Evolutionary conservation across 495 filamentous ascomycete genomes (phyloP).

Genomic region (Apiosordaria backusii): DNA sequence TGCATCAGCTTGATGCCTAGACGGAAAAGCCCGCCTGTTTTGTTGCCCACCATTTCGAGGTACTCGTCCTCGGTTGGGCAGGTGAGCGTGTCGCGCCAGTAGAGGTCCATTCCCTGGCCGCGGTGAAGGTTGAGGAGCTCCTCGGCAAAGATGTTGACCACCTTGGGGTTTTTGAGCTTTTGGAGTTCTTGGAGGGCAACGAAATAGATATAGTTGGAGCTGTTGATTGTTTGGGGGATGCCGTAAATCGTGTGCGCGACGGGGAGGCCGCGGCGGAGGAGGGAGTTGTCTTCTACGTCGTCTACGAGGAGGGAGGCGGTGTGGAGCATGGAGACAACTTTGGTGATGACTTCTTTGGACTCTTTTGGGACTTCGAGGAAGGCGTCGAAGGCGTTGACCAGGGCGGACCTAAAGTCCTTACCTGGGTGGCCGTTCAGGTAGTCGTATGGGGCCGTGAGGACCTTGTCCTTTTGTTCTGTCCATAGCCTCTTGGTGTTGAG

Average conservation of each 20-base stretch:
- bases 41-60: conserved; percentile 97
- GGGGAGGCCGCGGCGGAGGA: conserved; percentile 81
- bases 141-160: conserved; percentile 76
- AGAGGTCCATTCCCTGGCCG: conserved; percentile 96
- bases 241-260: conserved; percentile 96
- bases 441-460: conserved; percentile 81
- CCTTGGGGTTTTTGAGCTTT: conserved; percentile 66
- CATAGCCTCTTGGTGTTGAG: conserved; percentile 47
- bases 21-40: conserved; percentile 93
- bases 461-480: conserved; percentile 69
- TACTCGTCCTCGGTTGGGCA: conserved; percentile 96
- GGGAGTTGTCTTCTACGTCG: conserved; percentile 82
- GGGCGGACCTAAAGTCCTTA: conserved; percentile 82
- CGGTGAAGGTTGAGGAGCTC: conserved; percentile 92
- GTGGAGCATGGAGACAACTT: conserved; percentile 89
- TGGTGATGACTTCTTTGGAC: conserved; percentile 76
- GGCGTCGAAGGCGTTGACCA: conserved; percentile 86
- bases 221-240: conserved; percentile 94
- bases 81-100: conserved; percentile 91
- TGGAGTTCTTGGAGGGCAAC: conserved; percentile 76
- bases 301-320: conserved; percentile 91
- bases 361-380: conserved; percentile 82
- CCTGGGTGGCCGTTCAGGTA: conserved; percentile 84
- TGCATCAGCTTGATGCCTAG: conserved; percentile 96
- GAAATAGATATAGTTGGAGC: conserved; percentile 96